Conservation (phyloP, 176 grass and related monocot species). For the Oryza glaberrima region DNA sequence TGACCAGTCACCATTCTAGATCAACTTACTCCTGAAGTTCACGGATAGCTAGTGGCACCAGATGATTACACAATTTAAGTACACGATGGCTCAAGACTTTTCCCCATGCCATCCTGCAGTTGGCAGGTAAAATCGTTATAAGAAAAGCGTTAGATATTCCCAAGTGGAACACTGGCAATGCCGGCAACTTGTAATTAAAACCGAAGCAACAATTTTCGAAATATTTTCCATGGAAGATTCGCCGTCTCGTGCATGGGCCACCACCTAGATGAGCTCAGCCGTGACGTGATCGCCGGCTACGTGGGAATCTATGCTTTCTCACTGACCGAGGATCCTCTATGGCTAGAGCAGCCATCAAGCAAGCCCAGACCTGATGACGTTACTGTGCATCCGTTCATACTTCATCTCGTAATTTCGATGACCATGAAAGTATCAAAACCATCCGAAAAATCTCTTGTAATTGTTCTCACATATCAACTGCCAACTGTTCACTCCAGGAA, state of each 20-base stretch:
- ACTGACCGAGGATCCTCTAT: conserved; percentile 21
- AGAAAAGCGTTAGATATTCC: neutral
- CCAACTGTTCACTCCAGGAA: neutral
- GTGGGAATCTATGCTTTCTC: conserved; percentile 11
- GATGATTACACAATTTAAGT: neutral
- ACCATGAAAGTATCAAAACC: conserved; percentile 16
- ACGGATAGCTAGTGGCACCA: neutral
- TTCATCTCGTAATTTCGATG: neutral
- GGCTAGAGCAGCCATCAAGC: conserved; percentile 6
- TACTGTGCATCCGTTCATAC: neutral
- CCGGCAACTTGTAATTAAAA: conserved; percentile 6
- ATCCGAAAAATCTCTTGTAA: neutral
- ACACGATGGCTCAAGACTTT: neutral
- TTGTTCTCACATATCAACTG: neutral
- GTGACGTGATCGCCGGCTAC: conserved; percentile 13
- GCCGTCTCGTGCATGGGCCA: neutral
- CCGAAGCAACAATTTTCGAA: neutral
- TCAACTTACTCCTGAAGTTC: neutral
- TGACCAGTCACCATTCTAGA: neutral
- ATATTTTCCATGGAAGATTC: conserved; percentile 36
- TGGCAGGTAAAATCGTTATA: neutral
- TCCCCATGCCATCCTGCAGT: neutral
- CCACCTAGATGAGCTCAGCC: conserved; percentile 24
- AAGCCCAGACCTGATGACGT: too few species aligned
- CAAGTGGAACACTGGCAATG: neutral